A percentile compares a stretch with the other conserved stretches of the same genome.
Evolutionary conservation across 164 flowering plant species (phyloP).

Genomic region (Stephania yunnanensis): DNA sequence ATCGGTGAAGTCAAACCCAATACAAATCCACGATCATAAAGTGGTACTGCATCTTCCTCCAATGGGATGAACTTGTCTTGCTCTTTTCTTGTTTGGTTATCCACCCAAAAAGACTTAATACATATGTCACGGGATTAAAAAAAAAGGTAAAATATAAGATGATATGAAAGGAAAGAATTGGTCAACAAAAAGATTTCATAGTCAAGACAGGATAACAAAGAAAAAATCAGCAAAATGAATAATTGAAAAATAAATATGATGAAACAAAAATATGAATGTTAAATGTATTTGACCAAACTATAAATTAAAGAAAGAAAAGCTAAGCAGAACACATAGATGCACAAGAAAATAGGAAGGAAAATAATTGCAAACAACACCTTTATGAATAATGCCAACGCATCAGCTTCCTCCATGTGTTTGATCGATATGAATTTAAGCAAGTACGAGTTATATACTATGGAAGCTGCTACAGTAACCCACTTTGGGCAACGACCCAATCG

Average conservation of each 20-base stretch:
- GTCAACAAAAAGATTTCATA: neutral
- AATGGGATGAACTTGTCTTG: constrained; percentile 24
- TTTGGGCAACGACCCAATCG: no score
- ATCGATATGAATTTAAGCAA: neutral
- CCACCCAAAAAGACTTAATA: constrained; percentile 84
- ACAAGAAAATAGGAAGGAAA: neutral
- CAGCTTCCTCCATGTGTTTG: neutral
- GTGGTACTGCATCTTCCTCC: constrained; percentile 57
- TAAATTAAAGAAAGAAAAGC: no score
- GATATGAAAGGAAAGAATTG: neutral
- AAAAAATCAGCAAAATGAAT: no score
- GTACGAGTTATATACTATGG: neutral
- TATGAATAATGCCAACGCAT: neutral
- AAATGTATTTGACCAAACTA: no score
- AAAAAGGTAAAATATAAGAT: constrained; percentile 1
- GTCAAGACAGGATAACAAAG: neutral
- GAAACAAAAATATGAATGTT: no score
- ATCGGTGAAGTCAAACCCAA: constrained; percentile 62
- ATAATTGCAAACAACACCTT: neutral
- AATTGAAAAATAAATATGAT: no score
- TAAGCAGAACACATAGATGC: neutral
- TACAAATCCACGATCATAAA: constrained; percentile 86
- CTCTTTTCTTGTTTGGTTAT: constrained; percentile 43
- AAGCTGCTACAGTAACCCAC: no score
- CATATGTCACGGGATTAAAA: constrained; percentile 21